These are phyloP conservation scores for Penicillium sumatraense DNA, from an alignment of 2,329 filamentous ascomycete species.

Conservation along the genomic window DNA sequence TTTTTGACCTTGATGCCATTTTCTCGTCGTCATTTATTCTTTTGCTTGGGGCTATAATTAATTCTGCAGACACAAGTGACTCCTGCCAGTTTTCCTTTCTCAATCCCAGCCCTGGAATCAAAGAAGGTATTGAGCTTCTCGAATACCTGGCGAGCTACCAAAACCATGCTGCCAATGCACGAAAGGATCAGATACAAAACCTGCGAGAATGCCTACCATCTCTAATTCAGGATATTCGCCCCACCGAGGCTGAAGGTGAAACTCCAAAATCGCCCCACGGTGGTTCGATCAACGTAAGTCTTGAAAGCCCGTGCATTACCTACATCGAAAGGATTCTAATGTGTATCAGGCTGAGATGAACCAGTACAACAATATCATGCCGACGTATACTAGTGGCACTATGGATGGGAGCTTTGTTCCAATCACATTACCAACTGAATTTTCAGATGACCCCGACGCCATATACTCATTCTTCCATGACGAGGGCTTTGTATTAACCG, in stretches of 20 bases:
- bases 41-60: conserved; percentile 1
- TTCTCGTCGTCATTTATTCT: conserved; percentile 7
- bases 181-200: not conserved
- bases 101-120: conserved; percentile 2
- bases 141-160: not conserved
- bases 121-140: conserved; percentile 1
- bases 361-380: not conserved
- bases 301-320: not conserved
- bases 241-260: not conserved
- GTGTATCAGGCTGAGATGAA: not conserved
- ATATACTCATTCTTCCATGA: conserved; percentile 3
- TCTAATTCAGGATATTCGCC: not conserved
- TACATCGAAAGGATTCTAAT: not conserved
- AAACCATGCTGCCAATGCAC: not conserved
- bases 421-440: not conserved
- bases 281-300: not conserved
- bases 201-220: not conserved
- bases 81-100: not conserved
- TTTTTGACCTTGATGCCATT: conserved; percentile 8
- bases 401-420: not conserved
- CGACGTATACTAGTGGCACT: not conserved
- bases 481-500: not conserved
- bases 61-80: not conserved
- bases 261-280: not conserved
- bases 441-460: conserved; percentile 2